A percentile compares a stretch with the other conserved stretches of the same genome.
phyloP scores from a whole-genome alignment of 768 basidiomycete species.

The Amanita subjunquillea region DNA sequence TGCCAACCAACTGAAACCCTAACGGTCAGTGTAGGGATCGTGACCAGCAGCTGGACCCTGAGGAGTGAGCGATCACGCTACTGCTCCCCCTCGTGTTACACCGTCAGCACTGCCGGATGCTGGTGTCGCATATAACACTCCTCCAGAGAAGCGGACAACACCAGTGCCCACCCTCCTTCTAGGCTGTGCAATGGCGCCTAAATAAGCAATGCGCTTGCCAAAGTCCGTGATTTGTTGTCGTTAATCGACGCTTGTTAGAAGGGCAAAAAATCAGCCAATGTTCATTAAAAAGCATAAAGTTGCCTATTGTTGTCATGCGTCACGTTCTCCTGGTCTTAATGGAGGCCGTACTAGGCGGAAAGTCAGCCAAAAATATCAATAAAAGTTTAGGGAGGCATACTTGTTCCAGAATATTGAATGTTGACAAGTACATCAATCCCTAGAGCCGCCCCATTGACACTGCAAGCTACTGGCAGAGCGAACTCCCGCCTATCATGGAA shows the following conservation, averaged over 20 bases:
- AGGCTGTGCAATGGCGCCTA: not conserved
- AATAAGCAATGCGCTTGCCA: not conserved
- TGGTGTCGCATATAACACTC: slow-evolving; percentile 1
- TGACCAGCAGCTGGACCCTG: no score
- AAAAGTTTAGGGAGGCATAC: not conserved
- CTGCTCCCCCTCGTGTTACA: slow-evolving; percentile 1
- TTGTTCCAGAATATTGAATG: no score
- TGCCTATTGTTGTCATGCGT: not conserved
- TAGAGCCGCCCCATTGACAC: no score
- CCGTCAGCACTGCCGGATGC: slow-evolving; percentile 1
- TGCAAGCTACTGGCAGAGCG: no score
- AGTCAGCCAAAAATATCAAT: not conserved
- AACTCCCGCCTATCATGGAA: no score
- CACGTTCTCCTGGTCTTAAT: not conserved
- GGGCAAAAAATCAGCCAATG: not conserved
- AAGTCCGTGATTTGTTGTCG: not conserved
- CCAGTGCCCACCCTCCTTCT: not conserved
- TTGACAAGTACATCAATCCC: no score
- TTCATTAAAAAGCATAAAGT: not conserved
- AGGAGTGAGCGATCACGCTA: not conserved
- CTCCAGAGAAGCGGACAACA: slow-evolving; percentile 4
- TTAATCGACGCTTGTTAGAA: not conserved
- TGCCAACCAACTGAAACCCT: not conserved
- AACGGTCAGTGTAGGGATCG: not conserved
- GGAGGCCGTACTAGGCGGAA: not conserved